Conservation (phyloP, 2,329 filamentous ascomycete genomes). For the Acarospora socialis region DNA sequence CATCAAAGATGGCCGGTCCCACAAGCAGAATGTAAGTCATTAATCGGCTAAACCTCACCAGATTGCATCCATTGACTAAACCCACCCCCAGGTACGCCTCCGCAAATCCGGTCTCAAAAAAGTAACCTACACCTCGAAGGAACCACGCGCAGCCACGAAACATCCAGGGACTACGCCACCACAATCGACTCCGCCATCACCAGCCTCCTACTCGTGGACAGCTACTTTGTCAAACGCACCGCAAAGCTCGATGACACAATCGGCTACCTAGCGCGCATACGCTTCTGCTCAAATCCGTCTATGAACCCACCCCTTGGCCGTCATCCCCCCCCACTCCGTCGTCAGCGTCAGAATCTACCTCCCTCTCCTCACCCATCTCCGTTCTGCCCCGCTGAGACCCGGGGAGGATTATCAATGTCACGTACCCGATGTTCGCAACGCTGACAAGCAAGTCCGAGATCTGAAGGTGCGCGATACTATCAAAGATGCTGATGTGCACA, state of each 20-base stretch:
- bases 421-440: conserved; percentile 49
- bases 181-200: conserved; percentile 59
- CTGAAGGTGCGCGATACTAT: conserved; percentile 62
- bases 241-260: conserved; percentile 65
- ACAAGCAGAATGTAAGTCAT: conserved; percentile 83
- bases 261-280: conserved; percentile 61
- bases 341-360: conserved; percentile 58
- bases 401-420: conserved; percentile 38
- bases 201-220: conserved; percentile 62
- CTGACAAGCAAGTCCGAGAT: conserved; percentile 62
- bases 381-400: conserved; percentile 36
- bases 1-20: conserved; percentile 70
- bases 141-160: conserved; percentile 43
- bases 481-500: conserved; percentile 74
- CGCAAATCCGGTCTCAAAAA: conserved; percentile 58
- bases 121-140: conserved; percentile 65
- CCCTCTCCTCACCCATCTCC: conserved; percentile 45
- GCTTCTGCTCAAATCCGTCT: conserved; percentile 48
- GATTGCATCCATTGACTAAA: too few relatives aligned
- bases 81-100: conserved; percentile 62
- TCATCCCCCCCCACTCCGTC: too few relatives aligned
- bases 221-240: conserved; percentile 66
- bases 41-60: too few relatives aligned
- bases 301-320: conserved; percentile 25
- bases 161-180: conserved; percentile 46